These are phyloP conservation scores for Talaromyces borbonicus DNA, from an alignment of 495 filamentous ascomycete species.

Conservation along the genomic window DNA sequence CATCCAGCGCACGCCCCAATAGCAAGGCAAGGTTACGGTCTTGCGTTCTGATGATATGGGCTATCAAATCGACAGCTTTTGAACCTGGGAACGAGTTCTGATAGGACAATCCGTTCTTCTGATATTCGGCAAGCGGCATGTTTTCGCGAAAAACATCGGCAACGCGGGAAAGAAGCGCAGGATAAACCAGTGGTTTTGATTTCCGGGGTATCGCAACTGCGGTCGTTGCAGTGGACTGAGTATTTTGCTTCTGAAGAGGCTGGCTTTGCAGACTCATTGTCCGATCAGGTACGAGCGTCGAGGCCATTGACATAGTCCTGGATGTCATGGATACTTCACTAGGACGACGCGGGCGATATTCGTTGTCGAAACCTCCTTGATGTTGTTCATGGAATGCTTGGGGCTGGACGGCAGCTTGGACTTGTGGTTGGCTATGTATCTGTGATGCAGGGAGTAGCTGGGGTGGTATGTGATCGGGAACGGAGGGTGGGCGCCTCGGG, in stretches of 20 bases:
- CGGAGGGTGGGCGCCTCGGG: conserved; percentile 47
- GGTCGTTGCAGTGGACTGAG: conserved; percentile 18
- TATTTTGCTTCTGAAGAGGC: conserved; percentile 20
- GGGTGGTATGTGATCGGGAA: conserved; percentile 21
- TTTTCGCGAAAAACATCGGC: conserved; percentile 84
- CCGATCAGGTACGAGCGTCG: conserved; percentile 51
- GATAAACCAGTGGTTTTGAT: conserved; percentile 76
- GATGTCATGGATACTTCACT: conserved; percentile 37
- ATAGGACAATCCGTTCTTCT: conserved; percentile 95
- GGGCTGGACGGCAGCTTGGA: conserved; percentile 1
- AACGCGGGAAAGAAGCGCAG: conserved; percentile 81
- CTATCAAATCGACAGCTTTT: conserved; percentile 91
- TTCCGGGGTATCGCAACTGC: conserved; percentile 41
- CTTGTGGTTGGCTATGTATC: not conserved
- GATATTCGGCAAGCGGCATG: conserved; percentile 70
- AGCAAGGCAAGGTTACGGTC: conserved; percentile 92
- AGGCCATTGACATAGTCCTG: conserved; percentile 83
- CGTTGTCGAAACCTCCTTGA: conserved; percentile 11
- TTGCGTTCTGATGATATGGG: conserved; percentile 89
- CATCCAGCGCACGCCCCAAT: conserved; percentile 87
- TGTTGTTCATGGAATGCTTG: conserved; percentile 19
- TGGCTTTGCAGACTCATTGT: conserved; percentile 39
- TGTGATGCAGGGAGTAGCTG: conserved; percentile 6
- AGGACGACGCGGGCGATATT: conserved; percentile 22
- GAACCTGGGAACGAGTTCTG: conserved; percentile 91